A percentile compares a stretch with the other conserved stretches of the same genome.
Conservation (phyloP, 1,284 basidiomycete genomes). For the Marasmius tenuissimus region DNA sequence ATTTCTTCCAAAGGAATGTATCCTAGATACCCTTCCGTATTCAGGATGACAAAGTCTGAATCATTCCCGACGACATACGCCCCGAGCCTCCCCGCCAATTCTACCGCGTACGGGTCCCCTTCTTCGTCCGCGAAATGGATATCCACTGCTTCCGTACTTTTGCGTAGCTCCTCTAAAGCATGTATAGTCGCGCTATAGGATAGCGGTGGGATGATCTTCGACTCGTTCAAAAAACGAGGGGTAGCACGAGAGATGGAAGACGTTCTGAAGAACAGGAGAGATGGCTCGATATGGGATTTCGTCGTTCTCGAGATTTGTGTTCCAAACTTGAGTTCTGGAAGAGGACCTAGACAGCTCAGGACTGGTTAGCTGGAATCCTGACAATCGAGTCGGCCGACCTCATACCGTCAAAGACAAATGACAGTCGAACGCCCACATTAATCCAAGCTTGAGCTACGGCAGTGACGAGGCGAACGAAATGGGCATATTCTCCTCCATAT, state of each 20-base stretch:
- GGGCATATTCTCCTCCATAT: constrained; percentile 80
- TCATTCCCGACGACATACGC: constrained; percentile 81
- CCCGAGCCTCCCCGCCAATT: constrained; percentile 68
- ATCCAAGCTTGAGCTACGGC: constrained; percentile 71
- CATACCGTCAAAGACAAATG: constrained; percentile 93
- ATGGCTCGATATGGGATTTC: constrained; percentile 59
- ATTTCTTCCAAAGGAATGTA: constrained; percentile 83
- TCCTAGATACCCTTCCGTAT: constrained; percentile 70
- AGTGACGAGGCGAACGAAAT: constrained; percentile 54
- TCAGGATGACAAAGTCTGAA: constrained; percentile 82
- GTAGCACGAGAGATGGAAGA: constrained; percentile 68
- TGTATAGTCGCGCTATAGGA: constrained; percentile 61
- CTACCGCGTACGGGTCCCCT: constrained; percentile 84
- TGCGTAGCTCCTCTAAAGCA: constrained; percentile 48
- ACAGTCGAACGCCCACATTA: constrained; percentile 67
- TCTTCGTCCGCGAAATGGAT: constrained; percentile 82
- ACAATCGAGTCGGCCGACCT: constrained; percentile 16
- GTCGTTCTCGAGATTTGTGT: constrained; percentile 64
- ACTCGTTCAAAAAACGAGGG: constrained; percentile 70
- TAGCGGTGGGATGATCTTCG: constrained; percentile 78
- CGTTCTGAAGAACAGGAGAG: constrained; percentile 83
- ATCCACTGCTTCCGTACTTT: constrained; percentile 39
- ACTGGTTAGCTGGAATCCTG: constrained; percentile 24
- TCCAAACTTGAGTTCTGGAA: constrained; percentile 72
- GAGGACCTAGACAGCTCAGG: constrained; percentile 51